Percentiles rank a stretch among this genome's conserved stretches.
phyloP scores from a whole-genome alignment of 495 filamentous ascomycete genomes.

The Penicillium herquei region DNA sequence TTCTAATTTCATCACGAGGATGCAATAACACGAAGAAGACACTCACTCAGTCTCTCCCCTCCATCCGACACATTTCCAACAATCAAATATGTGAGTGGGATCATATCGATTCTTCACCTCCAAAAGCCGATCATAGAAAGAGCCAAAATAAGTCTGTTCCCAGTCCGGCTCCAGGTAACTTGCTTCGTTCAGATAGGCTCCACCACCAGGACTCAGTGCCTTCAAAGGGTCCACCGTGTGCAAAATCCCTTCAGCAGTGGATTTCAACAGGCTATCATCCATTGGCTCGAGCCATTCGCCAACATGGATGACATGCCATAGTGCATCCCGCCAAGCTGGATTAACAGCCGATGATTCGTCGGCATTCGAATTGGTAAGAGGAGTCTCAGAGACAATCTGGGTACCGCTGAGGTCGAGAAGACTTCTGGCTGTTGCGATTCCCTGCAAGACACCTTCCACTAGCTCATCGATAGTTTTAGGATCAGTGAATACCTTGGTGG shows the following conservation, averaged over 20 bases:
- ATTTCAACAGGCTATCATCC: not conserved
- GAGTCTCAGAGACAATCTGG: conserved; percentile 16
- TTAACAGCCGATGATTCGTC: conserved; percentile 6
- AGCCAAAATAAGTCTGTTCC: conserved; percentile 55
- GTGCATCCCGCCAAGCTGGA: conserved; percentile 18
- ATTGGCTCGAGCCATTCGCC: conserved; percentile 14
- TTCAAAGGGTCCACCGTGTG: conserved; percentile 15
- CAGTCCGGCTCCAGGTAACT: conserved; percentile 57
- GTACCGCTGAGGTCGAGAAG: conserved; percentile 7
- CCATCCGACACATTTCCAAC: conserved; percentile 24
- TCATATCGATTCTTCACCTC: conserved; percentile 50
- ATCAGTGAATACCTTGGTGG: conserved; percentile 17
- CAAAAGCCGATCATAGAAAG: conserved; percentile 45
- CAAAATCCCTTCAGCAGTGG: not conserved
- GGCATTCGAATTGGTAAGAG: conserved; percentile 10
- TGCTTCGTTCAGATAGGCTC: conserved; percentile 21
- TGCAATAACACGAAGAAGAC: not conserved
- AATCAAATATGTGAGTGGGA: conserved; percentile 46
- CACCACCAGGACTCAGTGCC: conserved; percentile 18
- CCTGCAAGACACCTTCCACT: conserved; percentile 10
- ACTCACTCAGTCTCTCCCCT: conserved; percentile 12
- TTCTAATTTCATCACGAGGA: not conserved
- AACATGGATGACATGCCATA: conserved; percentile 19
- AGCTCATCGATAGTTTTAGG: conserved; percentile 16
- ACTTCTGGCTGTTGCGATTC: conserved; percentile 5